Base-by-base conservation (phyloP, 495 filamentous ascomycete species). In the Penicillium crystallinum region DNA sequence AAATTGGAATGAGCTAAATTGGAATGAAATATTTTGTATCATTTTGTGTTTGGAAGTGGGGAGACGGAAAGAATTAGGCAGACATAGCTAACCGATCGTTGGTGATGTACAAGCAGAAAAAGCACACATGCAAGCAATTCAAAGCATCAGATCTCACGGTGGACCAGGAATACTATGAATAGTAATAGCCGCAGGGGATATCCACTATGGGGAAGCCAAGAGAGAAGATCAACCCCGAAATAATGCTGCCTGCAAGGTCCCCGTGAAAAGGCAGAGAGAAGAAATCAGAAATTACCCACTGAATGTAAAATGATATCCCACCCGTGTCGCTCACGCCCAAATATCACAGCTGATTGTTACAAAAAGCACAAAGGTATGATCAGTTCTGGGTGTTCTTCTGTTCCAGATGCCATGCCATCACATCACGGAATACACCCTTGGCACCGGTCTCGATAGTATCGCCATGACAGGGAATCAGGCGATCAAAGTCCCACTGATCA, bases 381-480 rank as follows among this genome's bases (percentile, higher is more conserved):
- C 34, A 36, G 17, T 36, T n/a, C 34, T 11, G 34, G n/a, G 49
- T 33, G 51, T 58, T 47, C 48, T 64, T 64, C 58, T 76, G 78
- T 57, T 76, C 76, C 69, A 95, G 63, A 70, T 91, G 87, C 91
- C 91, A 97, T 57, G 80, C 83, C 73, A 96, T 89, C 10, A 95
- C 78, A 68, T 87, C 88, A 67, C 79, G 71, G 53, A 90, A 98
- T 29, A 93, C 72, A 8, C 74, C 82, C 72, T 90, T 93, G 25
- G 80, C 90, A 33, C 80, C 80, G 17, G 70, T 82, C 66, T 91
- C 86, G 53, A 97, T 84, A 25, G 88, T 83, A 77, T 98, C 93
- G 8, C 93, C 93, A 75, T 98, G 93, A 65, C 91, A 97, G 1
- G 91, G 90, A 61, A 97, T 83, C 54, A 98, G 78, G 17, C 82